Conservation (phyloP, 495 filamentous ascomycete species). For the Penicillium tannophilum region DNA sequence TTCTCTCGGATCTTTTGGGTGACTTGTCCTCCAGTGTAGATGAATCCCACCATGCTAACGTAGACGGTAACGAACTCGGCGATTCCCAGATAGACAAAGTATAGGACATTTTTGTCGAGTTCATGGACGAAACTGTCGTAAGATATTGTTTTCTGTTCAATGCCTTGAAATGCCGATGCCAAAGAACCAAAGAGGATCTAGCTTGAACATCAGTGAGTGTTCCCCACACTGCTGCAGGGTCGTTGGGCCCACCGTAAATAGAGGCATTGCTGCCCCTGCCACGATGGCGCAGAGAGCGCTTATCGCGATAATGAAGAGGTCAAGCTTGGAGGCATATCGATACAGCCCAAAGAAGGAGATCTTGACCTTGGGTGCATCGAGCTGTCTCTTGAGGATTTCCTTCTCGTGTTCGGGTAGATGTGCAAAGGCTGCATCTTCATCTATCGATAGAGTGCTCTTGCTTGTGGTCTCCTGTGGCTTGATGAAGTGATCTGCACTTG, state of each 20-base stretch:
- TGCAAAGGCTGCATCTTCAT: conserved; percentile 36
- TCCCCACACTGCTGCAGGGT: not conserved
- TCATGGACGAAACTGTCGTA: conserved; percentile 59
- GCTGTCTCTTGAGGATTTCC: conserved; percentile 68
- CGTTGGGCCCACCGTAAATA: conserved; percentile 63
- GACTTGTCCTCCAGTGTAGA: conserved; percentile 90
- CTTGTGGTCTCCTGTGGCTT: not conserved
- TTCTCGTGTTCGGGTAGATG: conserved; percentile 57
- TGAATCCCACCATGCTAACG: conserved; percentile 82
- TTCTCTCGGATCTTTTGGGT: conserved; percentile 81
- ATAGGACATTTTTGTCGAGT: conserved; percentile 71
- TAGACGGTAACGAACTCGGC: conserved; percentile 83
- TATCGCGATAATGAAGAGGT: conserved; percentile 71
- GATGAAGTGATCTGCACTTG: not conserved
- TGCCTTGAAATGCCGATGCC: conserved; percentile 67
- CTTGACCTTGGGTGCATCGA: conserved; percentile 68
- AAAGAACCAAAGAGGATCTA: conserved; percentile 72
- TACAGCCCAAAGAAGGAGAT: conserved; percentile 69
- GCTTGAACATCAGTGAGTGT: not conserved
- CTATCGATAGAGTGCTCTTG: not conserved
- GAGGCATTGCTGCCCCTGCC: conserved; percentile 77
- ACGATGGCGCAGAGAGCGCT: conserved; percentile 69
- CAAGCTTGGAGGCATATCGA: conserved; percentile 76
- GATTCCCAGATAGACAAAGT: conserved; percentile 89
- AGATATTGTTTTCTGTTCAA: conserved; percentile 44